Conservation (phyloP, 2,329 filamentous ascomycete species). For the Paracorniculantispora psalliotae region DNA sequence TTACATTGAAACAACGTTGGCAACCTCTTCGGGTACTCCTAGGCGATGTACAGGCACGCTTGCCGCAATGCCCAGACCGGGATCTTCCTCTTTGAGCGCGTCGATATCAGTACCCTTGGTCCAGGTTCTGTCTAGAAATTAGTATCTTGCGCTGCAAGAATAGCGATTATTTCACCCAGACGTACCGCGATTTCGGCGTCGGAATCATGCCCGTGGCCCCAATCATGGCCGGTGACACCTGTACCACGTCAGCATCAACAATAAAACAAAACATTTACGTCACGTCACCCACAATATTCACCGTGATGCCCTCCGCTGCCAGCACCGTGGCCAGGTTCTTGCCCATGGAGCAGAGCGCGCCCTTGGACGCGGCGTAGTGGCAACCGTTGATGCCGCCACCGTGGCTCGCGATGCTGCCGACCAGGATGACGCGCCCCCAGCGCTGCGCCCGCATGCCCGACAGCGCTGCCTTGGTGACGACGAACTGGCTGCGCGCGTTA, state of each 20-base stretch:
- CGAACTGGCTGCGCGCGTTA: constrained; percentile 57
- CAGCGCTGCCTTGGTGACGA: constrained; percentile 55
- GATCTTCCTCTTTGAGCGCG: constrained; percentile 24
- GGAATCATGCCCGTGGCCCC: constrained; percentile 59
- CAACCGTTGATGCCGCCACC: constrained; percentile 62
- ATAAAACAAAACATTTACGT: not conserved
- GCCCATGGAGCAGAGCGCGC: constrained; percentile 56
- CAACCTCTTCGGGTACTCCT: constrained; percentile 30
- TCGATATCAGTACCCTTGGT: constrained; percentile 26
- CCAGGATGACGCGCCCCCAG: constrained; percentile 61
- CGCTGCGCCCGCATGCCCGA: constrained; percentile 54
- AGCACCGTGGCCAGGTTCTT: constrained; percentile 57
- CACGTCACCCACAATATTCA: constrained; percentile 40
- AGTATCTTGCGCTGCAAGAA: too few relatives aligned
- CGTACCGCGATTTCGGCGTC: constrained; percentile 34
- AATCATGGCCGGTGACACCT: constrained; percentile 66
- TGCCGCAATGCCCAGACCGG: constrained; percentile 30
- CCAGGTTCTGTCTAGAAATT: constrained; percentile 24
- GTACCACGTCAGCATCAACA: not conserved
- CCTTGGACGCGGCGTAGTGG: constrained; percentile 57
- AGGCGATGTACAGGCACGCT: constrained; percentile 30
- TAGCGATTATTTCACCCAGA: not conserved
- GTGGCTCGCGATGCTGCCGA: constrained; percentile 58
- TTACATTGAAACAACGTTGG: constrained; percentile 30
- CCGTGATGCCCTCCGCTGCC: constrained; percentile 56